These are phyloP conservation scores for Elasticomyces elasticus DNA, from an alignment of 495 filamentous ascomycete species.

Conservation along the genomic window DNA sequence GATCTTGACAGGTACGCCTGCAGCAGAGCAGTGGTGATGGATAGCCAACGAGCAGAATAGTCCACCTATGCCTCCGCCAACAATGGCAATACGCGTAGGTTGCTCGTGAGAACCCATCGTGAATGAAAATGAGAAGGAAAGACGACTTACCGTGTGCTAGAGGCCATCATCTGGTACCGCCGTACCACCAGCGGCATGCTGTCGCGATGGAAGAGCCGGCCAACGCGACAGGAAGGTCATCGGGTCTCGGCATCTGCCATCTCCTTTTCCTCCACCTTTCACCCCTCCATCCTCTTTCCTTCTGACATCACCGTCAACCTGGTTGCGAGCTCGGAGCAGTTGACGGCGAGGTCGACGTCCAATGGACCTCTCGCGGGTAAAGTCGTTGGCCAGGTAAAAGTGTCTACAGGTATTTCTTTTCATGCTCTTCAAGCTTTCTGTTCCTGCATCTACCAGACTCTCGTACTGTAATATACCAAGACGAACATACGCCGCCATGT, in stretches of 20 bases:
- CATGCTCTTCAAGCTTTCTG: neutral
- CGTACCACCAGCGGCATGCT: neutral
- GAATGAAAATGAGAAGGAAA: neutral
- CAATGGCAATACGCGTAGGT: slow-evolving; percentile 13
- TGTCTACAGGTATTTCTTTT: neutral
- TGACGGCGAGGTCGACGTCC: neutral
- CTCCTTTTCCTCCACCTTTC: neutral
- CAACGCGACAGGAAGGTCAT: too few species aligned
- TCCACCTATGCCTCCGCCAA: slow-evolving; percentile 21
- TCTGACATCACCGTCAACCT: neutral
- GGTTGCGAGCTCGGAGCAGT: too few species aligned
- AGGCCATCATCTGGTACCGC: neutral
- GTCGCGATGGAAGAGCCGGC: neutral
- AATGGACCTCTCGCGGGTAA: neutral
- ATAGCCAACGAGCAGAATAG: slow-evolving; percentile 15
- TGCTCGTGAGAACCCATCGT: neutral
- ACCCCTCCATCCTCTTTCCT: neutral
- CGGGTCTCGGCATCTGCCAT: too few species aligned
- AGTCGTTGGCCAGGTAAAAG: neutral
- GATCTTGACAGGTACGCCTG: slow-evolving; percentile 9
- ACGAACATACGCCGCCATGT: slow-evolving; percentile 8
- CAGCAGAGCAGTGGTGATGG: slow-evolving; percentile 16
- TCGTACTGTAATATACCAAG: neutral
- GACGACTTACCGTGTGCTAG: neutral
- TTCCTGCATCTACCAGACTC: neutral